Base-by-base conservation (phyloP, 1,284 basidiomycete species). In the Cutaneotrichosporon cutaneum region DNA sequence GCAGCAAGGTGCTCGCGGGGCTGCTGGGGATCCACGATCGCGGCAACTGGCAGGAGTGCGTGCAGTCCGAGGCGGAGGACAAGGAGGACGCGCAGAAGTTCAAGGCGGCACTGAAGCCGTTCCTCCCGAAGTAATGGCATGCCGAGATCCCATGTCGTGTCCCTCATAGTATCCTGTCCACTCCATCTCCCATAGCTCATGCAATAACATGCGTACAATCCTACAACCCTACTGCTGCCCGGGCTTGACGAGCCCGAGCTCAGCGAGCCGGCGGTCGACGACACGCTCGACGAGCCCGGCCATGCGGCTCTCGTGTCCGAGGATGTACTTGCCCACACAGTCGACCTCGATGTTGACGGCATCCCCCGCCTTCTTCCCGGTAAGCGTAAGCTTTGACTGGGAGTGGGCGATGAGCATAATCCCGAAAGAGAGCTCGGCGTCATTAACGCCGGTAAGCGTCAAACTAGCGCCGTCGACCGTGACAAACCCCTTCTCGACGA, bases 401-500 rank as follows among this genome's bases (percentile, higher is more conserved):
- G 93, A 96, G 78, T 99, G 94, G 64, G 87, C 87, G 78, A 99
- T 96, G 64, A 99, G 85, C 90, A 98, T 98, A 65, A 99, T 86
- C 39, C 88, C 88, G 76, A 99, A 96, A n/a, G 54, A 48, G 9
- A 85, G 77, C 54, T 82, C 73, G 14, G 77, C 74, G 70, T 94
- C 90, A 72, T 91, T 82, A 27, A 97, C 92, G 39, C 82, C 82
- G 0, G 94, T 98, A 67, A 99, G 74, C 0, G 95, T 99, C 53
- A 99, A 82, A 2, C 93, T 96, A 2, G 94, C 87, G 22, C 96
- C 95, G 77, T 99, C 95, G 67, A 99, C 87, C 11, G 94, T 88
- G 60, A 99, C 84, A 77, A 94, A 99, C 56, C 95, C 95, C 78
- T 99, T 99, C n/a, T 90, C 87, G 64, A 99, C 90, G 67, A 99